A percentile compares a stretch with the other conserved stretches of the same genome.
These are phyloP conservation scores for Mucor mucedo DNA, from an alignment of 371 early-diverging fungal genomes.

Conservation along the genomic window DNA sequence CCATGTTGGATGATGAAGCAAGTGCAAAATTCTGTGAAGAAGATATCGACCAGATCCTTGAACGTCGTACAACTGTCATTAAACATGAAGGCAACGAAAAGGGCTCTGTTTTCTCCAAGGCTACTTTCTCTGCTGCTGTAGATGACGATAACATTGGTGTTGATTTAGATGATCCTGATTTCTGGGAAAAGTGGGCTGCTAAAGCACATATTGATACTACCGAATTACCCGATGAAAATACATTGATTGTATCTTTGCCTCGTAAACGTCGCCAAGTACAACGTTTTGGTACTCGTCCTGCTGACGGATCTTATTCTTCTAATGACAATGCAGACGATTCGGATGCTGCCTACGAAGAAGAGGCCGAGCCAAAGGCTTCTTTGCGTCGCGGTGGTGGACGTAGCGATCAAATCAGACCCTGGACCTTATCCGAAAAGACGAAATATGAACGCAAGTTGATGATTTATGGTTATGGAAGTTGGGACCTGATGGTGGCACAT, in stretches of 20 bases:
- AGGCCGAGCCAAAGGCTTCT: conserved; percentile 15
- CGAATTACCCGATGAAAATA: conserved; percentile 56
- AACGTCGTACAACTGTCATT: conserved; percentile 87
- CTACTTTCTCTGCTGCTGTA: conserved; percentile 82
- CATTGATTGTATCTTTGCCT: conserved; percentile 72
- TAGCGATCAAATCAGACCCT: conserved; percentile 44
- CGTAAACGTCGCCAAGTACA: conserved; percentile 69
- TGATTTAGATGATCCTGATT: conserved; percentile 95
- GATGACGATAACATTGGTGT: conserved; percentile 44
- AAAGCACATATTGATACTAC: conserved; percentile 73
- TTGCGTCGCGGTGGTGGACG: neutral
- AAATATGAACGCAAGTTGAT: conserved; percentile 79
- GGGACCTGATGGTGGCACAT: conserved; percentile 67
- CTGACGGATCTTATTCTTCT: conserved; percentile 44
- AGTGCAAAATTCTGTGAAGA: conserved; percentile 89
- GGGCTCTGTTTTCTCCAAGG: conserved; percentile 94
- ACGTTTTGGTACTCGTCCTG: conserved; percentile 52
- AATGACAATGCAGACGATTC: conserved; percentile 56
- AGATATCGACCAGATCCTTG: conserved; percentile 94
- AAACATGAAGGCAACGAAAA: conserved; percentile 74
- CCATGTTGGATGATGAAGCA: conserved; percentile 85
- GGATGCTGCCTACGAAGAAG: conserved; percentile 51
- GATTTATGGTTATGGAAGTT: conserved; percentile 77
- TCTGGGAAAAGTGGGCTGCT: conserved; percentile 97
- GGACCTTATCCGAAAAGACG: conserved; percentile 76